phyloP scores from a whole-genome alignment of 2,329 filamentous ascomycete species.

The Trichoderma guizhouense region DNA sequence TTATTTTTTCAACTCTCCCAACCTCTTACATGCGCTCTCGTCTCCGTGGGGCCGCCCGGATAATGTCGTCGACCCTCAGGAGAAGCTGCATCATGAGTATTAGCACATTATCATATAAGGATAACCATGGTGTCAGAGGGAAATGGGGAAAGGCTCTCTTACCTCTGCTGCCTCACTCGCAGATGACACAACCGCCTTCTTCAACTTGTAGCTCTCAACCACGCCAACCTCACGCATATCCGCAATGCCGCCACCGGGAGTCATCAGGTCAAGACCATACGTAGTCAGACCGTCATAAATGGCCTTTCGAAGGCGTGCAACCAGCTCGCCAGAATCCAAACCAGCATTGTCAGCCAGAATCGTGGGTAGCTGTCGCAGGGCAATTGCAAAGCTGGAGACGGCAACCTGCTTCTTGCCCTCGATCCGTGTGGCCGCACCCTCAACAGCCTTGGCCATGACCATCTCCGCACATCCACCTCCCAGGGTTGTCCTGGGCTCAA shows the following conservation, averaged over 20 bases:
- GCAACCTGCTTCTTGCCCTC: conserved; percentile 96
- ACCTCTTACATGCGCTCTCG: conserved; percentile 38
- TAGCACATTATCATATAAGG: neutral
- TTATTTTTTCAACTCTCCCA: conserved; percentile 17
- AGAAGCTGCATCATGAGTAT: conserved; percentile 59
- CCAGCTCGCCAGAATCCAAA: conserved; percentile 90
- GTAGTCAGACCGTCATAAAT: conserved; percentile 94
- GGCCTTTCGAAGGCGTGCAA: conserved; percentile 84
- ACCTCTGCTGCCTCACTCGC: conserved; percentile 96
- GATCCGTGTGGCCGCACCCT: conserved; percentile 86
- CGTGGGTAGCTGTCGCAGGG: conserved; percentile 88
- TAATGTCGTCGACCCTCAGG: conserved; percentile 95
- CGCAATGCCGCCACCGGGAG: conserved; percentile 84
- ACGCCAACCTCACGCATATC: conserved; percentile 96
- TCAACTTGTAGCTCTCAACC: conserved; percentile 97
- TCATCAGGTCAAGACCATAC: conserved; percentile 84
- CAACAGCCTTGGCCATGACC: conserved; percentile 98
- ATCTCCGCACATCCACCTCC: conserved; percentile 97
- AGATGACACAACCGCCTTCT: conserved; percentile 94
- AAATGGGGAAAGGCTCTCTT: conserved; percentile 34
- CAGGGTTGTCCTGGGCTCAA: conserved; percentile 88
- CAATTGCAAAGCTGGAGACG: conserved; percentile 83
- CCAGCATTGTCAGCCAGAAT: conserved; percentile 97
- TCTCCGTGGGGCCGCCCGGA: conserved; percentile 78
- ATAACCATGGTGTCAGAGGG: neutral